phyloP scores from a whole-genome alignment of 345 rosid species.

The Aurinia saxatilis region DNA sequence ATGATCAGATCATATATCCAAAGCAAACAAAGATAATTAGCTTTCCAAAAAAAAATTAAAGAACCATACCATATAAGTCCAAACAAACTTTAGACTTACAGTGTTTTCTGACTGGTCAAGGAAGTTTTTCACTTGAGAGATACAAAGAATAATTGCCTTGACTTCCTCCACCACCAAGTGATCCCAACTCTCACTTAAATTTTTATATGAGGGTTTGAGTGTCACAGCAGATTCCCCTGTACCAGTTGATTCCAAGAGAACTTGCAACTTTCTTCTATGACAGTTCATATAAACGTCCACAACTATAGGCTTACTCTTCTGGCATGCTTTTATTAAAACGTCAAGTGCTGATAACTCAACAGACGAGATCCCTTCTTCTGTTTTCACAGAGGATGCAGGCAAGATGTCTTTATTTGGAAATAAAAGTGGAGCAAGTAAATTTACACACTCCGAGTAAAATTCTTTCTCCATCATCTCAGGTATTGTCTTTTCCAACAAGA shows the following conservation, averaged over 20 bases:
- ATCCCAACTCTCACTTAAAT: conserved; percentile 42
- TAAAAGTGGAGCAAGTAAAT: conserved; percentile 68
- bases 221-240: conserved; percentile 34
- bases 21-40: conserved; percentile 3
- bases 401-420: conserved; percentile 44
- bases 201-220: conserved; percentile 34
- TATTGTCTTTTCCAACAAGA: conserved; percentile 62
- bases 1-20: conserved; percentile 9
- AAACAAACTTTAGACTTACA: conserved; percentile 43
- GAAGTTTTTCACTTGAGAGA: conserved; percentile 48
- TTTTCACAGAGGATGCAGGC: conserved; percentile 33
- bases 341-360: conserved; percentile 73
- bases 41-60: background rate
- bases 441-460: conserved; percentile 55
- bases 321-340: conserved; percentile 61
- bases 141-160: conserved; percentile 57
- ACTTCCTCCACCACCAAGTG: conserved; percentile 73
- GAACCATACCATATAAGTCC: background rate
- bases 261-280: conserved; percentile 73
- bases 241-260: conserved; percentile 55
- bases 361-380: conserved; percentile 36
- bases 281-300: conserved; percentile 60
- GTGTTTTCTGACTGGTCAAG: conserved; percentile 48
- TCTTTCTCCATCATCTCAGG: conserved; percentile 73
- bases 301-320: conserved; percentile 52